These are phyloP conservation scores for Pleurotus salmoneostramineus DNA, from an alignment of 768 basidiomycete species.

Conservation along the genomic window DNA sequence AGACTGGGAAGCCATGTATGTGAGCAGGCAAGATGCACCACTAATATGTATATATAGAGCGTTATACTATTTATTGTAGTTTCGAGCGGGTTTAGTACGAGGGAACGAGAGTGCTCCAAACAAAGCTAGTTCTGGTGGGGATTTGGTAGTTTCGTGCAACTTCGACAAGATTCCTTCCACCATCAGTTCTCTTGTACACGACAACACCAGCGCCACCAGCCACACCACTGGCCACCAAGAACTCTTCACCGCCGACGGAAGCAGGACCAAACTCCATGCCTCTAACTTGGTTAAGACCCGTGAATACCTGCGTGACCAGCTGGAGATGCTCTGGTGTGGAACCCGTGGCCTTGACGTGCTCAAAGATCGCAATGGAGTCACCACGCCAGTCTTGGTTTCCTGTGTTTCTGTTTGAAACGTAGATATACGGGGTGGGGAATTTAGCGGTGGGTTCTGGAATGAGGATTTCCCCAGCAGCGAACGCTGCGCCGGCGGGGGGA, in stretches of 20 bases:
- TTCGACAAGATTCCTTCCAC: constrained; percentile 44
- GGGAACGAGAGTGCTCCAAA: constrained; percentile 29
- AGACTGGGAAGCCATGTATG: not conserved
- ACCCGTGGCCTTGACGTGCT: constrained; percentile 24
- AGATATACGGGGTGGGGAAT: constrained; percentile 55
- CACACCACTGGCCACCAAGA: constrained; percentile 48
- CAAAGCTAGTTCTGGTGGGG: constrained; percentile 48
- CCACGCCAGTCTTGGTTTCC: constrained; percentile 43
- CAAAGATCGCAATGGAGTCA: constrained; percentile 63
- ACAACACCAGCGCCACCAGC: constrained; percentile 52
- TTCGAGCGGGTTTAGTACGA: not conserved
- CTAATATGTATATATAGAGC: not conserved
- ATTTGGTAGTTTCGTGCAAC: constrained; percentile 49
- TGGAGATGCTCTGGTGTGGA: constrained; percentile 20
- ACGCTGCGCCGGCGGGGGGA: constrained; percentile 33
- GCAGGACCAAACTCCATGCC: constrained; percentile 60
- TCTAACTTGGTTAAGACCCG: constrained; percentile 58
- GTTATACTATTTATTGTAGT: not conserved
- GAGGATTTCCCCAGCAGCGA: constrained; percentile 61
- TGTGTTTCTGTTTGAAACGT: constrained; percentile 65
- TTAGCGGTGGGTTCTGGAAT: constrained; percentile 41
- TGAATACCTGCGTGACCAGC: constrained; percentile 49
- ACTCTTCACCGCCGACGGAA: constrained; percentile 42
- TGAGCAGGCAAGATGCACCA: not conserved
- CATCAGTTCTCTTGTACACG: constrained; percentile 46